Evolutionary conservation across 2,329 filamentous ascomycete genomes (phyloP).

Genomic region (Paracamarosporium sp.): DNA sequence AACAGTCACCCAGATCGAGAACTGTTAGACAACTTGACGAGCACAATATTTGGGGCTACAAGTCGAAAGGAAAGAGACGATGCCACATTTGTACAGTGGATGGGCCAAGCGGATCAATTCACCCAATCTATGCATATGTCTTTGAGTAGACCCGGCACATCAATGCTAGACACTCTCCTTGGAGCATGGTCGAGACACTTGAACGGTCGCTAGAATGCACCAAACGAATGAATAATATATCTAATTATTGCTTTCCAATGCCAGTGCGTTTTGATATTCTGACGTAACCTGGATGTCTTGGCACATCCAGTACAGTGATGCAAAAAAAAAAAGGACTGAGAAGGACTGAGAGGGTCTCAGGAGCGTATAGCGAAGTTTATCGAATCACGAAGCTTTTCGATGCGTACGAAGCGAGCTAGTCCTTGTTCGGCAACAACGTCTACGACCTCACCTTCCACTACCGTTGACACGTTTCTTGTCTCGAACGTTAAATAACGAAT

Average conservation of each 20-base stretch:
- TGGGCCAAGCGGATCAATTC: background rate
- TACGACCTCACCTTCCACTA: background rate
- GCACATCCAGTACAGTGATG: background rate
- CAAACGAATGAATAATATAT: background rate
- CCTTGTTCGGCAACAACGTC: background rate
- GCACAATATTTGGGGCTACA: background rate
- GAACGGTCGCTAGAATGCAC: background rate
- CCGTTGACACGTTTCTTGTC: background rate
- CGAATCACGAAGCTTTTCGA: too few species aligned
- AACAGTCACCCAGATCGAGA: conserved; percentile 26
- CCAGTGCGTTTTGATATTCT: too few species aligned
- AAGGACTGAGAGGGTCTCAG: too few species aligned
- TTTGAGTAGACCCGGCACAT: background rate
- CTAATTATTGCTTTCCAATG: background rate
- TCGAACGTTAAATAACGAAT: background rate
- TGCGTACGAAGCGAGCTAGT: background rate
- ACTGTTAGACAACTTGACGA: conserved; percentile 25
- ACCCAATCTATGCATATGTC: background rate
- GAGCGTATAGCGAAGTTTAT: too few species aligned
- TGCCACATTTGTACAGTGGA: background rate
- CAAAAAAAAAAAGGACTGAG: too few species aligned
- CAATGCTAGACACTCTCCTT: background rate
- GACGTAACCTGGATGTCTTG: too few species aligned
- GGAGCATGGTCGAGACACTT: background rate
- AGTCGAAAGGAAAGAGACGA: background rate